Percentiles rank a stretch among this genome's conserved stretches.
Evolutionary conservation across 2,329 filamentous ascomycete genomes (phyloP).

Genomic region (Pseudopyricularia javanii): DNA sequence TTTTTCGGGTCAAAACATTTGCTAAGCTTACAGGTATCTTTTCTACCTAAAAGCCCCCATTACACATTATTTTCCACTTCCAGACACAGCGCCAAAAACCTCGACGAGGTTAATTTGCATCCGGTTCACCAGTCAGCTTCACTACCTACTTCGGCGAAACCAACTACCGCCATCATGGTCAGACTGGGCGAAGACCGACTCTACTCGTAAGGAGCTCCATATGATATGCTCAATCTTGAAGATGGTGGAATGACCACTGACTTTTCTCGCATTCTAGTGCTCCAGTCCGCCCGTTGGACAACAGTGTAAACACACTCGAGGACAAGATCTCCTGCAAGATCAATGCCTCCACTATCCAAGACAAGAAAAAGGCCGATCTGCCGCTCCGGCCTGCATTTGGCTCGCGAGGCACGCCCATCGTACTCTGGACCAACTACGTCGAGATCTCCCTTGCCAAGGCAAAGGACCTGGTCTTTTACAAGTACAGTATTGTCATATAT

Average conservation of each 20-base stretch:
- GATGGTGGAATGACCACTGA: not conserved
- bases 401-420: slow-evolving; percentile 6
- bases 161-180: not conserved
- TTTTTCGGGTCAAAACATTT: no score
- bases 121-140: no score
- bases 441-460: slow-evolving; percentile 5
- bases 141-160: not conserved
- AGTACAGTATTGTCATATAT: slow-evolving; percentile 9
- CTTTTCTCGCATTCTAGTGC: not conserved
- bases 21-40: no score
- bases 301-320: not conserved
- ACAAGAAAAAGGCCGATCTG: not conserved
- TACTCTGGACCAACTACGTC: slow-evolving; percentile 14
- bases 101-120: no score
- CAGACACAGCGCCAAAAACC: no score
- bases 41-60: no score
- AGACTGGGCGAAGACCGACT: not conserved
- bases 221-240: not conserved
- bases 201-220: not conserved
- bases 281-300: not conserved
- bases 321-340: not conserved
- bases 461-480: slow-evolving; percentile 8
- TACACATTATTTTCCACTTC: no score
- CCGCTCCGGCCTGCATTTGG: slow-evolving; percentile 11
- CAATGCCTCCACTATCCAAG: not conserved